Conservation (phyloP, 2,329 filamentous ascomycete species). For the Coleophoma eucalyptorum region DNA sequence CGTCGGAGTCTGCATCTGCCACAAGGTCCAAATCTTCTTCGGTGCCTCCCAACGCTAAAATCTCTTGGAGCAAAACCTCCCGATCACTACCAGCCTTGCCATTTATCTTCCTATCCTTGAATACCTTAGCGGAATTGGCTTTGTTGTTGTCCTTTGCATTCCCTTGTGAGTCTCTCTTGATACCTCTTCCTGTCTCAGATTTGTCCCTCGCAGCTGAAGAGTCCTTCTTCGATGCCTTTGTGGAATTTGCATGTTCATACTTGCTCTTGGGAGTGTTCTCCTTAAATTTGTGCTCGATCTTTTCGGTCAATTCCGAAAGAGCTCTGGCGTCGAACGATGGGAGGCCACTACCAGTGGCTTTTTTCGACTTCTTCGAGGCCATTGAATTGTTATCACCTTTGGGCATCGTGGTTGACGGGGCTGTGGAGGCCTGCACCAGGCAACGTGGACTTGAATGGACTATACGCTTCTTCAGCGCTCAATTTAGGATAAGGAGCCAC, state of each 20-base stretch:
- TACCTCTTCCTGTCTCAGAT: slow-evolving; percentile 25
- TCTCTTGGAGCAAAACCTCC: slow-evolving; percentile 54
- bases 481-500: no score
- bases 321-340: slow-evolving; percentile 45
- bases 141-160: slow-evolving; percentile 22
- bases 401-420: slow-evolving; percentile 12
- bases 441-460: no score
- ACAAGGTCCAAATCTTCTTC: slow-evolving; percentile 62
- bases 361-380: slow-evolving; percentile 13
- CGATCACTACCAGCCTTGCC: slow-evolving; percentile 15
- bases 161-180: slow-evolving; percentile 26
- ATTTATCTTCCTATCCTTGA: slow-evolving; percentile 5
- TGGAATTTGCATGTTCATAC: slow-evolving; percentile 19
- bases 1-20: slow-evolving; percentile 47
- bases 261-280: slow-evolving; percentile 25
- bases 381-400: slow-evolving; percentile 18
- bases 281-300: slow-evolving; percentile 50
- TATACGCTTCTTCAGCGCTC: no score
- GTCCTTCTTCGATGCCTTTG: slow-evolving; percentile 11
- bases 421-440: no score
- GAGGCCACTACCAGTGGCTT: slow-evolving; percentile 16
- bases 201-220: slow-evolving; percentile 2
- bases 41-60: slow-evolving; percentile 60
- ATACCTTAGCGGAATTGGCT: slow-evolving; percentile 15
- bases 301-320: slow-evolving; percentile 49